Conservation (phyloP, 768 basidiomycete species). For the Kwoniella europaea region DNA sequence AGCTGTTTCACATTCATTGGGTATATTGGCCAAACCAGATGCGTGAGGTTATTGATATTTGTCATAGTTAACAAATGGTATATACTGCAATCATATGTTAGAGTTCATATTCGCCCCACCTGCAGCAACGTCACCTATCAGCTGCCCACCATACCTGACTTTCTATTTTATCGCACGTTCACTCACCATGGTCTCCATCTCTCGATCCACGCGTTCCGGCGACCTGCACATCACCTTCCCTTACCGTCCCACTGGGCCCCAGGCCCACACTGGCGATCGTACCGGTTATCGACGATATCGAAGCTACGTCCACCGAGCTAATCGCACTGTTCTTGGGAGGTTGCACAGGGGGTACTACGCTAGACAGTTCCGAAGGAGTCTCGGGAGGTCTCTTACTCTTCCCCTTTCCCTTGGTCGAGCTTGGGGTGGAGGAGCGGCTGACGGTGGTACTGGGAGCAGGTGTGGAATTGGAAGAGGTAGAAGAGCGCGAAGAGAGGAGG, state of each 20-base stretch:
- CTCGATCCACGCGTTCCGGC: constrained; percentile 1
- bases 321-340: background rate
- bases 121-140: too few relatives aligned
- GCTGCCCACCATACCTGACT: too few relatives aligned
- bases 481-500: constrained; percentile 36
- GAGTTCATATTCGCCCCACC: too few relatives aligned
- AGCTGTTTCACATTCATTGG: too few relatives aligned
- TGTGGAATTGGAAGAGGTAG: background rate
- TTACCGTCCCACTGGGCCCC: background rate
- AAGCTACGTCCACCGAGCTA: background rate
- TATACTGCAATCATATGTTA: too few relatives aligned
- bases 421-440: constrained; percentile 3
- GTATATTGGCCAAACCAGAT: too few relatives aligned
- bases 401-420: background rate
- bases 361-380: background rate
- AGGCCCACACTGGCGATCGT: background rate
- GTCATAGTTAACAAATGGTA: too few relatives aligned
- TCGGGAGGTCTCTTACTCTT: constrained; percentile 1
- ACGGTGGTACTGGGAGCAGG: constrained; percentile 2
- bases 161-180: too few relatives aligned
- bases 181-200: constrained; percentile 8
- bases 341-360: constrained; percentile 3
- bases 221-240: constrained; percentile 6
- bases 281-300: constrained; percentile 7
- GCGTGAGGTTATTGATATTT: too few relatives aligned